These are phyloP conservation scores for Pugionium dolabratum DNA, from an alignment of 345 rosid genomes.

Conservation along the genomic window DNA sequence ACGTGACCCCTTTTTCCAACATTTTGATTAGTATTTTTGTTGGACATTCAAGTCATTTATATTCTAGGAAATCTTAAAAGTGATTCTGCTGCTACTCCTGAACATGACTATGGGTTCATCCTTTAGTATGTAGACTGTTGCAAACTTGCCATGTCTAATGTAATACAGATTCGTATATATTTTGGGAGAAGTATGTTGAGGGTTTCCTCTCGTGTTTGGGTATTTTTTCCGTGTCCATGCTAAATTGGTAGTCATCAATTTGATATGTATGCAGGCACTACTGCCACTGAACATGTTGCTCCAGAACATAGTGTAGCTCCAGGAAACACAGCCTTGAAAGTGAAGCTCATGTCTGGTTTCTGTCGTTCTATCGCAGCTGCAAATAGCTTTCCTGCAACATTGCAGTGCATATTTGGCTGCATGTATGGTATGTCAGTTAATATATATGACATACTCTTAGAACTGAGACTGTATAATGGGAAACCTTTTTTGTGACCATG, in stretches of 20 bases:
- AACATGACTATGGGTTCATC: conserved; percentile 10
- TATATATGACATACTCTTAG: conserved; percentile 6
- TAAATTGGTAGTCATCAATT: conserved; percentile 25
- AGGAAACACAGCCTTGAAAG: conserved; percentile 66
- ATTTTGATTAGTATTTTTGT: background rate
- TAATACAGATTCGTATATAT: background rate
- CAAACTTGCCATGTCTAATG: conserved; percentile 23
- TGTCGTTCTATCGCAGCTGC: conserved; percentile 85
- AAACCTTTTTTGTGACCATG: background rate
- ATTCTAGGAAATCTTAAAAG: conserved; percentile 1
- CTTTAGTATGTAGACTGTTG: conserved; percentile 21
- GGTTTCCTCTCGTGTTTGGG: conserved; percentile 23
- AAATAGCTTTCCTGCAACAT: conserved; percentile 85
- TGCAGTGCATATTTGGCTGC: conserved; percentile 96
- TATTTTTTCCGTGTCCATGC: conserved; percentile 21
- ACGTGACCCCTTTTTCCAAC: conserved; percentile 27
- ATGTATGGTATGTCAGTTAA: conserved; percentile 63
- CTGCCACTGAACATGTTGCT: conserved; percentile 56
- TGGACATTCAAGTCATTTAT: conserved; percentile 17
- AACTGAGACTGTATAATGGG: conserved; percentile 12
- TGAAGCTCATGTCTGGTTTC: conserved; percentile 73
- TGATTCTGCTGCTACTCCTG: conserved; percentile 12
- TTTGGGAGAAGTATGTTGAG: conserved; percentile 18
- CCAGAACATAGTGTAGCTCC: conserved; percentile 70
- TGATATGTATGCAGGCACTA: conserved; percentile 56